Evolutionary conservation across 2,329 filamentous ascomycete genomes (phyloP), one percentile per base, ranked within the genome.

Genomic region (Penicillium janthinellum): DNA sequence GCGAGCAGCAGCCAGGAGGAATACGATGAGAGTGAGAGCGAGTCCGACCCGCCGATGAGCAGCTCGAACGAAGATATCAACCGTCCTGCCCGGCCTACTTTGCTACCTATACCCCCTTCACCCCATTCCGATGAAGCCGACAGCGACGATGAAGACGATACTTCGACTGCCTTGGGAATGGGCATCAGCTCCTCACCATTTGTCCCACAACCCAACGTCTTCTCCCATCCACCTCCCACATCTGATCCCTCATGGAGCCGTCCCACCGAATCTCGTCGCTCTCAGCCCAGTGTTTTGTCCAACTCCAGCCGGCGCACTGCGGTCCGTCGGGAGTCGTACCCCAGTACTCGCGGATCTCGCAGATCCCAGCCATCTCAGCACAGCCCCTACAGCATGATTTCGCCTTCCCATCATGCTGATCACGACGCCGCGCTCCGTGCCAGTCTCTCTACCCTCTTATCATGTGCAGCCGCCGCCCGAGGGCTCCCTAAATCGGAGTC

Each of bases 391-490:
- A 90, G 88, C 73, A 86, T 90, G 73, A 85, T 91, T 72, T 88
- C 89, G 0, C 89, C 91, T 1, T 86, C 86, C 3, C 87, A 91
- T 68, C 91, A 92, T 67, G 88, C 91, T 50, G 92, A 98, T 68
- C 93, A 98, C 69, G 95, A 99, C 69, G 95, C 92, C 34, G 95
- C 92, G 1, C 83, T 99, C 11, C 88, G 95, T 37, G 92, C 95
- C 20, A 96, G 92, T 51, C 83, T 99, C n/a, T 96, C 92, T 0
- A 98, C 95, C 0, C 84, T 99, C 12, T 85, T 99, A 12, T 97
- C 94, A n/a, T 96, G 92, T 70, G 94, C 92, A 0, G 92, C 93
- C 3, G 95, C 94, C 0, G 95, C 94, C 1, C 86, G 95, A 45
- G 90, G 90, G 4, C 81, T 95, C 15, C 87, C 89, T 0, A 96